phyloP scores from a whole-genome alignment of 2,329 filamentous ascomycete species.

The Colletotrichum abscissum region DNA sequence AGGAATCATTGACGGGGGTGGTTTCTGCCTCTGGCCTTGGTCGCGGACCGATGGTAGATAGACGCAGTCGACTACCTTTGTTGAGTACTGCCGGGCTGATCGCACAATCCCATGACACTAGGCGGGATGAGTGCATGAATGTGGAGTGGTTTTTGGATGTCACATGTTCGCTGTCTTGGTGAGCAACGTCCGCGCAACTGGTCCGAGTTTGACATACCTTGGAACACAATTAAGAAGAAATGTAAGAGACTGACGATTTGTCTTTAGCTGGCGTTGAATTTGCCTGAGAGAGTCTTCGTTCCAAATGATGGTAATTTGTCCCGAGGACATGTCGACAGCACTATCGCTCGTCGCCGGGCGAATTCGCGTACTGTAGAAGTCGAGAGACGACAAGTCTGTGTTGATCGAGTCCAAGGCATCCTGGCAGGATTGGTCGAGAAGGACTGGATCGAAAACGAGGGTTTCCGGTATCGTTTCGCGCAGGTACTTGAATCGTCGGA shows the following conservation, averaged over 20 bases:
- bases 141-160: slow-evolving; percentile 32
- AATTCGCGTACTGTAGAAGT: slow-evolving; percentile 26
- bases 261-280: slow-evolving; percentile 17
- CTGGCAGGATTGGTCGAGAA: slow-evolving; percentile 30
- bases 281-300: slow-evolving; percentile 35
- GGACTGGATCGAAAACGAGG: slow-evolving; percentile 10
- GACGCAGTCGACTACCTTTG: slow-evolving; percentile 31
- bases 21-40: slow-evolving; percentile 16
- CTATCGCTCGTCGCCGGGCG: slow-evolving; percentile 20
- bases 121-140: slow-evolving; percentile 33
- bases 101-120: slow-evolving; percentile 26
- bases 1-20: slow-evolving; percentile 11
- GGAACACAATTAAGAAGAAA: slow-evolving; percentile 36
- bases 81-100: slow-evolving; percentile 34
- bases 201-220: neutral
- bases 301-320: slow-evolving; percentile 37
- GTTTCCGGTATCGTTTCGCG: slow-evolving; percentile 19
- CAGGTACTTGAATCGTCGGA: slow-evolving; percentile 29
- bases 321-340: slow-evolving; percentile 22
- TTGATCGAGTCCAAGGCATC: slow-evolving; percentile 28
- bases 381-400: slow-evolving; percentile 18
- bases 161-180: slow-evolving; percentile 24
- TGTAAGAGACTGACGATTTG: slow-evolving; percentile 28
- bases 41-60: slow-evolving; percentile 20
- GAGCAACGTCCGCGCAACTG: neutral